phyloP scores from a whole-genome alignment of 164 flowering plant species.

The Taxillus chinensis region DNA sequence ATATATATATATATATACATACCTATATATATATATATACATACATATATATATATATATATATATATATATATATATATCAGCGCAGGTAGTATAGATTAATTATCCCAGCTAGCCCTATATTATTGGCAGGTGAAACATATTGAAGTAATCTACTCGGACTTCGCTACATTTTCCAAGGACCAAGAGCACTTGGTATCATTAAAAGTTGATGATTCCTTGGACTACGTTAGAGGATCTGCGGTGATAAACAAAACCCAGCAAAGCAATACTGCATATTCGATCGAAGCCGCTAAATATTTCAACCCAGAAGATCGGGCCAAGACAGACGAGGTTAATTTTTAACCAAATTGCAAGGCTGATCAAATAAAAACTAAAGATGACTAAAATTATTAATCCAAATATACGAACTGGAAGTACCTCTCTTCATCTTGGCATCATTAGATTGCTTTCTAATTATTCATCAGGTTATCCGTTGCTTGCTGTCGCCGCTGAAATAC shows the following conservation, averaged over 20 bases:
- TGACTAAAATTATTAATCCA: not conserved
- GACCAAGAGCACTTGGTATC: constrained; percentile 84
- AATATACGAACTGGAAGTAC: no score
- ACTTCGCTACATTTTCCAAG: constrained; percentile 50
- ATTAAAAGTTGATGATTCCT: constrained; percentile 19
- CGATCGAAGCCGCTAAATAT: constrained; percentile 74
- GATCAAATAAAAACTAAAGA: not conserved
- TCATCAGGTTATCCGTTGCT: constrained; percentile 46
- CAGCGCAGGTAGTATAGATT: no score
- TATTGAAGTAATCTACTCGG: constrained; percentile 72
- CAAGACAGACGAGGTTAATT: constrained; percentile 45
- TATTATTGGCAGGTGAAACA: constrained; percentile 86
- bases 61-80: no score
- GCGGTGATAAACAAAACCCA: constrained; percentile 71
- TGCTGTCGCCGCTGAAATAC: constrained; percentile 52
- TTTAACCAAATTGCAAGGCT: not conserved
- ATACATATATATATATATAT: no score
- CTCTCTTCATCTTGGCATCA: not conserved
- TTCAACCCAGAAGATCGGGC: constrained; percentile 40
- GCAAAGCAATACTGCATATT: no score
- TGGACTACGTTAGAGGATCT: constrained; percentile 88
- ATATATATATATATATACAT: no score
- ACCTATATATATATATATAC: no score
- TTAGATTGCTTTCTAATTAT: no score
- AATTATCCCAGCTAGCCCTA: not conserved